Percentiles rank a stretch among this genome's conserved stretches.
Conservation (phyloP, 768 basidiomycete species). For the Suillus plorans region DNA sequence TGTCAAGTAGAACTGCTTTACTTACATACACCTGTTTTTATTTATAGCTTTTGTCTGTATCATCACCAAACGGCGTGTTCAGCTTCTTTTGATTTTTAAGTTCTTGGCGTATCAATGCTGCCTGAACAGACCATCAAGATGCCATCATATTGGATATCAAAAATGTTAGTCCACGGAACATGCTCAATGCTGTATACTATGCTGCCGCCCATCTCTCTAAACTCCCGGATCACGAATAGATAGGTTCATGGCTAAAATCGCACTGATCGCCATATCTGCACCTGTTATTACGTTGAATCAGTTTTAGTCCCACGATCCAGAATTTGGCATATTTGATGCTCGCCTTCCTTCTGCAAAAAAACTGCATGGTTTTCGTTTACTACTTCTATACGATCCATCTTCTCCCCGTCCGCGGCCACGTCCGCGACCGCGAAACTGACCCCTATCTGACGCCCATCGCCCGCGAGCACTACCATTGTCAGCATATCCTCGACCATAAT, state of each 20-base stretch:
- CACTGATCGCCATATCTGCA: conserved; percentile 89
- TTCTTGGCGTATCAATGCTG: background rate
- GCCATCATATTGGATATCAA: background rate
- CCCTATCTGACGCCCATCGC: conserved; percentile 47
- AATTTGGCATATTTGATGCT: conserved; percentile 53
- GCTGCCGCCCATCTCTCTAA: background rate
- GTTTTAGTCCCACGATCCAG: conserved; percentile 28
- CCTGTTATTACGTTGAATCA: conserved; percentile 57
- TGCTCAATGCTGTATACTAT: conserved; percentile 3
- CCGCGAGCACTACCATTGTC: conserved; percentile 44
- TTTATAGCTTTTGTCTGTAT: conserved; percentile 36
- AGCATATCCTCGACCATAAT: conserved; percentile 49
- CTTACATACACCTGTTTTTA: conserved; percentile 31
- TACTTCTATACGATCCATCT: conserved; percentile 69
- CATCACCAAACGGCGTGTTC: conserved; percentile 17
- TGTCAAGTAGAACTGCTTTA: background rate
- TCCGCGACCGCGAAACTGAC: conserved; percentile 56
- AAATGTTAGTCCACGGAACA: conserved; percentile 1
- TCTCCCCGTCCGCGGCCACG: conserved; percentile 56
- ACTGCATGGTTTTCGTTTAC: conserved; percentile 87
- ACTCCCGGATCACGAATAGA: conserved; percentile 26
- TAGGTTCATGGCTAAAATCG: conserved; percentile 73
- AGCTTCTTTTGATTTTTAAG: background rate
- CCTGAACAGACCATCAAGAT: background rate
- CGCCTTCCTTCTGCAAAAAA: conserved; percentile 92